Base-by-base conservation (phyloP, 345 rosid species). In the Bretschneidera sinensis region DNA sequence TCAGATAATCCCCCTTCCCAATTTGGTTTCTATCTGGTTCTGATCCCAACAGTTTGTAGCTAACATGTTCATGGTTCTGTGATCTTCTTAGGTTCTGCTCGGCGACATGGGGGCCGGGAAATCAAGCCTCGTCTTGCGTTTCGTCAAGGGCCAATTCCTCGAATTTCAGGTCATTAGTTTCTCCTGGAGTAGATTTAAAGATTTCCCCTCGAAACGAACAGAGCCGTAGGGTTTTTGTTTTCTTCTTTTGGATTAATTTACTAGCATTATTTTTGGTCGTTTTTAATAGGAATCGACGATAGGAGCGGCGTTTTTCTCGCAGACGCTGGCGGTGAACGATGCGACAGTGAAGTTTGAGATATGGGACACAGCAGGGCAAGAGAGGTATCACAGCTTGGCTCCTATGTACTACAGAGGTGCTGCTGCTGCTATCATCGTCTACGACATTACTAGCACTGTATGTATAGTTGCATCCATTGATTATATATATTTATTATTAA, bases 361-460 rank as follows among this genome's bases (percentile, higher is more conserved):
- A 54, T 83, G 87, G 87, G 87, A 83, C 67, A 83, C 87, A 1
- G 87, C 87, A 8, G 87, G 87, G 19, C 87, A 83, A 35, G 84
- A 83, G 60, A 78, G 87, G 61, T 83, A 83, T 71, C 87, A 83
- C 33, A 83, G 87, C 76, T 79, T 83, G 65, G 87, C 87, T 71
- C 87, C 87, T 17, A 83, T 83, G 87, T 83, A 83, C 70, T 83
- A 83, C 69, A 68, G 87, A 66, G 87, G 87, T n/a, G 87, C 87
- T 43, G 87, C 84, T 2, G 87, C 87, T 17, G 87, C 84, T 6
- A 75, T 79, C 18, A 73, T 83, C 28, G 87, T 83, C 57, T 83
- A 70, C 52, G 87, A 79, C 77, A 79, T 83, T 59, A 77, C 82
- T 25, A 75, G 71, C 57, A 64, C 65, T 21, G 84, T 79, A 74